Evolutionary conservation across 805 yeast genomes (phyloP), one percentile per base, ranked within the genome.

Genomic region (Hermanozyma aechmeae): DNA sequence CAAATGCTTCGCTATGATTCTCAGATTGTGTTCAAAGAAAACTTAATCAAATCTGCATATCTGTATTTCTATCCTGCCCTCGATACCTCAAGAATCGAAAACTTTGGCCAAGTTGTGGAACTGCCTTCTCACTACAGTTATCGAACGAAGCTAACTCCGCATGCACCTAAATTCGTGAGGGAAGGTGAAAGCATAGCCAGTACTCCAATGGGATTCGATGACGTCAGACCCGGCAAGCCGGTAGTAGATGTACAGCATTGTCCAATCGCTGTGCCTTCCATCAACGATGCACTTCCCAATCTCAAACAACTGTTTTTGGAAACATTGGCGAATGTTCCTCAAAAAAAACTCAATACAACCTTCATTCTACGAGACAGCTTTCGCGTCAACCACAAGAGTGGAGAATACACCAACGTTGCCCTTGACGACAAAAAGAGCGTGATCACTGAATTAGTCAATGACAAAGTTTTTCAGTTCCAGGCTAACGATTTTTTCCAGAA

Each of bases 141-240:
- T 34, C 37, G 69, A 29, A 54, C 65, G 3, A 63, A 63, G 28
- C 35, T 63, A 12, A 62, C 68, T 1, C 69, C 69, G 4, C 68
- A 62, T 34, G 53, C 47, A 25, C 45, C 42, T 6, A 43, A 35
- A 22, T 23, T 43, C n/a, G n/a, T n/a, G n/a, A n/a, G n/a, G n/a
- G n/a, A n/a, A n/a, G n/a, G n/a, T n/a, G n/a, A n/a, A n/a, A n/a
- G n/a, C n/a, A n/a, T n/a, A n/a, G n/a, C n/a, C n/a, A n/a, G n/a
- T n/a, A n/a, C n/a, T n/a, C 35, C 42, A 4, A 43, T 62, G 12
- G 69, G 69, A 19, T 45, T 56, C 23, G 47, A 57, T 9, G 39
- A 50, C 28, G 44, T 48, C 1, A 30, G 44, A 10, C 48, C 47
- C 3, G 43, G 47, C 1, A 34, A 34, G 15, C 40, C 40, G 2